Evolutionary conservation across 192 early-diverging fungal genomes (phyloP).

Genomic region (Entophlyctis luteolus): DNA sequence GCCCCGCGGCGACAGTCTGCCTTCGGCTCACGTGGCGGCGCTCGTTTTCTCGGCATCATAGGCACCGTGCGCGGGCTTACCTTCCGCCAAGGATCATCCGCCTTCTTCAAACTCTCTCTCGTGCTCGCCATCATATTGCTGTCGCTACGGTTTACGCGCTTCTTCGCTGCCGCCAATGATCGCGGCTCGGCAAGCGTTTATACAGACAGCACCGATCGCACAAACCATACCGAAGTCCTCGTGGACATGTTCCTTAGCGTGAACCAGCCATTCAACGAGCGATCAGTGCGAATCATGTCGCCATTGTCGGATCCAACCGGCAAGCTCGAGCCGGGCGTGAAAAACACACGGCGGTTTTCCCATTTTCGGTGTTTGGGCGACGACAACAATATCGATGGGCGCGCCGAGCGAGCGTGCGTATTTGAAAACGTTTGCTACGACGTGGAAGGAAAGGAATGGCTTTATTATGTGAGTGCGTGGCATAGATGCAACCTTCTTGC

Average conservation of each 20-base stretch:
- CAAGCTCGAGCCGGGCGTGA: neutral
- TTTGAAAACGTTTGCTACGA: constrained; percentile 39
- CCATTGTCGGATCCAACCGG: neutral
- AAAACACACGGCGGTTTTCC: constrained; percentile 18
- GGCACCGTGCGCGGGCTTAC: neutral
- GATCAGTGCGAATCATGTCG: constrained; percentile 1
- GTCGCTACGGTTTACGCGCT: neutral
- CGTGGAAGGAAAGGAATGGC: neutral
- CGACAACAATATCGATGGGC: constrained; percentile 9
- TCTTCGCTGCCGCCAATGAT: neutral
- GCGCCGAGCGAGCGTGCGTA: constrained; percentile 16
- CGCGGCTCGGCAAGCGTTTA: neutral
- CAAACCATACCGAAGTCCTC: neutral
- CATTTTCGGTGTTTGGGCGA: constrained; percentile 22
- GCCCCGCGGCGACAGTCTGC: neutral
- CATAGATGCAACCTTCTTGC: neutral
- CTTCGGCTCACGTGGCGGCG: neutral
- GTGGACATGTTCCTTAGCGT: neutral
- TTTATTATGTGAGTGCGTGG: constrained; percentile 3
- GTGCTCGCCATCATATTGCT: neutral
- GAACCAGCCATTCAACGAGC: constrained; percentile 8
- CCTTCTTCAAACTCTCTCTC: neutral
- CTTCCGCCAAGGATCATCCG: neutral
- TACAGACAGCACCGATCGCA: neutral
- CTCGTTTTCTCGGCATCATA: neutral